Conservation (phyloP, 192 early-diverging fungal genomes). For the Coemansia asiatica region DNA sequence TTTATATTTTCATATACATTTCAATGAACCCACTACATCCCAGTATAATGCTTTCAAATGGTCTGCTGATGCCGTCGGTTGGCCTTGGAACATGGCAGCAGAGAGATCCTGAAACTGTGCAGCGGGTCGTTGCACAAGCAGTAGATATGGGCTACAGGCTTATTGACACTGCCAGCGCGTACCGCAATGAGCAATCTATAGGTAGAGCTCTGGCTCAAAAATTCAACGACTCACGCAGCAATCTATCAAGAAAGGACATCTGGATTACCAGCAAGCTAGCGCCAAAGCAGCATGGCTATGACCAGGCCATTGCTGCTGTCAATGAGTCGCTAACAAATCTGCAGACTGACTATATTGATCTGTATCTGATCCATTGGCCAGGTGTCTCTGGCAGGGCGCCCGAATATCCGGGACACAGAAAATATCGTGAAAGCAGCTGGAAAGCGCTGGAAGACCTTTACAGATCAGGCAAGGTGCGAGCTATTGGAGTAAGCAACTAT, state of each 20-base stretch:
- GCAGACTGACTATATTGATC: conserved; percentile 67
- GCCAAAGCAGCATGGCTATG: conserved; percentile 70
- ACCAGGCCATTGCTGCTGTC: conserved; percentile 58
- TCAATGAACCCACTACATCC: not conserved
- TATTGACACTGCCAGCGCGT: conserved; percentile 65
- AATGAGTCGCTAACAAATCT: conserved; percentile 59
- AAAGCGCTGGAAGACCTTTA: conserved; percentile 65
- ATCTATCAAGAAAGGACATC: conserved; percentile 60
- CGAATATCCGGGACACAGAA: conserved; percentile 41
- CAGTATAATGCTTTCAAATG: conserved; percentile 9
- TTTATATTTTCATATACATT: not conserved
- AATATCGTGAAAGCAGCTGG: conserved; percentile 61
- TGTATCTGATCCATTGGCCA: conserved; percentile 80
- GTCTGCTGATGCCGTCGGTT: conserved; percentile 33
- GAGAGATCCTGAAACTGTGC: conserved; percentile 20
- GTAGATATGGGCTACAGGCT: conserved; percentile 25
- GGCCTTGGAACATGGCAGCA: conserved; percentile 47
- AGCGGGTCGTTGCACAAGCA: conserved; percentile 29
- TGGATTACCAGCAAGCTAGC: conserved; percentile 74
- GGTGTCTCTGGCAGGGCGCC: conserved; percentile 54
- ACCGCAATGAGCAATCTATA: conserved; percentile 63
- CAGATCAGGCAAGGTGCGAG: conserved; percentile 55
- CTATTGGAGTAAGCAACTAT: conserved; percentile 77
- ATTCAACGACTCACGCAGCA: conserved; percentile 41
- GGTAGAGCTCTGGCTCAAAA: conserved; percentile 56